These are phyloP conservation scores for Balansia obtecta DNA, from an alignment of 2,329 filamentous ascomycete species.

Conservation along the genomic window DNA sequence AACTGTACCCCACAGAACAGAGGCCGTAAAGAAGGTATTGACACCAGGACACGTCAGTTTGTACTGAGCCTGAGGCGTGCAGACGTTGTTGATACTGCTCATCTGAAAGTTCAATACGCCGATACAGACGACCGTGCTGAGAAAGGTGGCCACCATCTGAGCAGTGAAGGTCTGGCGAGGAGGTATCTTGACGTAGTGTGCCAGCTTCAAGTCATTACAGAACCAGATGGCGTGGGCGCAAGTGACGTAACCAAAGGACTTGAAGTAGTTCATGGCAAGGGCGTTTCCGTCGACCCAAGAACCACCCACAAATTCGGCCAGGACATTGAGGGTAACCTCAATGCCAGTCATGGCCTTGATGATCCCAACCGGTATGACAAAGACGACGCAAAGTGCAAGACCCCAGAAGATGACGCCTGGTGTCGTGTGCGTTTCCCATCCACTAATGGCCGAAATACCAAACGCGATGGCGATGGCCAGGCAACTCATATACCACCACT, in stretches of 20 bases:
- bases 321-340: constrained; percentile 38
- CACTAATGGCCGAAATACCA: constrained; percentile 33
- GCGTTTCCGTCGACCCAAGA: constrained; percentile 37
- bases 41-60: constrained; percentile 39
- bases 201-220: constrained; percentile 34
- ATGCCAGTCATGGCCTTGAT: constrained; percentile 41
- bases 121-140: constrained; percentile 38
- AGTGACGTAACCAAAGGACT: constrained; percentile 37
- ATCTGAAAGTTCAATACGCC: constrained; percentile 38
- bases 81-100: constrained; percentile 34
- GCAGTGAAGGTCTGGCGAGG: constrained; percentile 46
- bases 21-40: constrained; percentile 44
- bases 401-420: constrained; percentile 39
- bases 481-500: constrained; percentile 40
- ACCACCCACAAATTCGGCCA: constrained; percentile 42
- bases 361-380: constrained; percentile 39
- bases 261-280: constrained; percentile 42
- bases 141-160: constrained; percentile 44
- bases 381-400: constrained; percentile 34
- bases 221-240: constrained; percentile 40
- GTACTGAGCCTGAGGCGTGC: constrained; percentile 32
- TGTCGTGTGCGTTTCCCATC: constrained; percentile 37
- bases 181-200: constrained; percentile 48
- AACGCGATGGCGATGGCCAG: constrained; percentile 31
- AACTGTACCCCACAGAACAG: constrained; percentile 42